A percentile compares a stretch with the other conserved stretches of the same genome.
Evolutionary conservation across 768 basidiomycete genomes (phyloP).

Genomic region (Russula ochroleuca): DNA sequence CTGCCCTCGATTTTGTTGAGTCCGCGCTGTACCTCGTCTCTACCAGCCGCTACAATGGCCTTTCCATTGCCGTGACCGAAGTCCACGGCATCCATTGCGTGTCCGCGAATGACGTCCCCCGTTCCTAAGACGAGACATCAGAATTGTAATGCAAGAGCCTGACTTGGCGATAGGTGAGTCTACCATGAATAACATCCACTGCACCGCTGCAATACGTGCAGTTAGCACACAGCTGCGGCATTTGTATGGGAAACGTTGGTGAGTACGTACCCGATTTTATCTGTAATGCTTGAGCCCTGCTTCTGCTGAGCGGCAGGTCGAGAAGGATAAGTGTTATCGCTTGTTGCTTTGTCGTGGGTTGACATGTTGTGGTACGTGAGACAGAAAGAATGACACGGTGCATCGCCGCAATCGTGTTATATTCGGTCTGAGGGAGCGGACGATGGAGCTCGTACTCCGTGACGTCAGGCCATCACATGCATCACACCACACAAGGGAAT

Average conservation of each 20-base stretch:
- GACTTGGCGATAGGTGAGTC: background rate
- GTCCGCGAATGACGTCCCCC: constrained; percentile 11
- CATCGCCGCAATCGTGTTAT: background rate
- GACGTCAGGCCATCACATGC: background rate
- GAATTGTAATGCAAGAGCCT: background rate
- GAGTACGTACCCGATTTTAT: background rate
- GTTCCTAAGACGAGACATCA: background rate
- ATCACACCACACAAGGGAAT: too few relatives aligned
- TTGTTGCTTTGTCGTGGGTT: background rate
- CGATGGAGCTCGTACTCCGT: background rate
- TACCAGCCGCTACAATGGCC: constrained; percentile 1
- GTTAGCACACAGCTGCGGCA: background rate
- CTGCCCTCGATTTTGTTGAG: constrained; percentile 9
- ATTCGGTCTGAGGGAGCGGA: background rate
- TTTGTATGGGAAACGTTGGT: background rate
- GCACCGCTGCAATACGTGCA: background rate
- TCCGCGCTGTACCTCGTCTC: constrained; percentile 3
- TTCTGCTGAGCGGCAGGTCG: background rate
- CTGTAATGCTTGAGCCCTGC: background rate
- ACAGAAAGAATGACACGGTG: background rate
- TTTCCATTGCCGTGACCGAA: background rate
- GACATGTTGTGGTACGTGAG: background rate
- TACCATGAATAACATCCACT: constrained; percentile 10
- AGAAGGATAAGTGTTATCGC: background rate
- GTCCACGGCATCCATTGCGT: background rate